Evolutionary conservation across 2,329 filamentous ascomycete species (phyloP).

Genomic region (Harringtonia lauricola): DNA sequence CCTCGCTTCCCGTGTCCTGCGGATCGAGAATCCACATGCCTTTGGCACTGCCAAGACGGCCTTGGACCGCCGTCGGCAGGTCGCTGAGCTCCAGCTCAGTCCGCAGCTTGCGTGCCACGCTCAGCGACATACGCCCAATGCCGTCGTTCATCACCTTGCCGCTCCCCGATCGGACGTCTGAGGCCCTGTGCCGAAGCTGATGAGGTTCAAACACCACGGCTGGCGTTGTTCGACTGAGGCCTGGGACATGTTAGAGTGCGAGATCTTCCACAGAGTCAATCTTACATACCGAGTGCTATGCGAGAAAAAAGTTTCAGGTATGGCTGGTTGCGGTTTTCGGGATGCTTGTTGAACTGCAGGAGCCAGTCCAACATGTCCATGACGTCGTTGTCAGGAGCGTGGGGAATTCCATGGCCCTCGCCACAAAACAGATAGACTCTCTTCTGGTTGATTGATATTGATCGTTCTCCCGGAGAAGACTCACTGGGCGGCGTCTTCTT

Average conservation of each 20-base stretch:
- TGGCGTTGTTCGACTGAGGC: constrained; percentile 38
- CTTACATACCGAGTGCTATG: constrained; percentile 37
- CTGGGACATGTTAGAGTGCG: constrained; percentile 17
- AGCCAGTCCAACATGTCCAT: constrained; percentile 40
- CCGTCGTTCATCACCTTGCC: constrained; percentile 53
- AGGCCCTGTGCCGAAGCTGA: constrained; percentile 30
- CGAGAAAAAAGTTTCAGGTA: constrained; percentile 48
- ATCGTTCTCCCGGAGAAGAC: constrained; percentile 18
- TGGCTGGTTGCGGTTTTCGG: constrained; percentile 32
- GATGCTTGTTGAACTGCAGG: constrained; percentile 24
- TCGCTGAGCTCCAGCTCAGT: constrained; percentile 35
- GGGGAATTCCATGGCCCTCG: constrained; percentile 27
- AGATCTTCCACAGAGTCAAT: too few species aligned
- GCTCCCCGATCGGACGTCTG: constrained; percentile 26
- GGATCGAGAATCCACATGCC: constrained; percentile 61
- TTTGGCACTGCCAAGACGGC: constrained; percentile 60
- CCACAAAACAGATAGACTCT: constrained; percentile 45
- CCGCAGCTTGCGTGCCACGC: constrained; percentile 42
- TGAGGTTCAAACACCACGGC: constrained; percentile 31
- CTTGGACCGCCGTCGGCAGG: constrained; percentile 57
- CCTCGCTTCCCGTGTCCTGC: constrained; percentile 27
- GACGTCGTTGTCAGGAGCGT: constrained; percentile 11
- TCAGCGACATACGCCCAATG: constrained; percentile 52
- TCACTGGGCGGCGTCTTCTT: constrained; percentile 11
- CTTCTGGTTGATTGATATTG: constrained; percentile 24